A percentile compares a stretch with the other conserved stretches of the same genome.
phyloP scores from a whole-genome alignment of 345 rosid genomes.

The Rhodomyrtus tomentosa region DNA sequence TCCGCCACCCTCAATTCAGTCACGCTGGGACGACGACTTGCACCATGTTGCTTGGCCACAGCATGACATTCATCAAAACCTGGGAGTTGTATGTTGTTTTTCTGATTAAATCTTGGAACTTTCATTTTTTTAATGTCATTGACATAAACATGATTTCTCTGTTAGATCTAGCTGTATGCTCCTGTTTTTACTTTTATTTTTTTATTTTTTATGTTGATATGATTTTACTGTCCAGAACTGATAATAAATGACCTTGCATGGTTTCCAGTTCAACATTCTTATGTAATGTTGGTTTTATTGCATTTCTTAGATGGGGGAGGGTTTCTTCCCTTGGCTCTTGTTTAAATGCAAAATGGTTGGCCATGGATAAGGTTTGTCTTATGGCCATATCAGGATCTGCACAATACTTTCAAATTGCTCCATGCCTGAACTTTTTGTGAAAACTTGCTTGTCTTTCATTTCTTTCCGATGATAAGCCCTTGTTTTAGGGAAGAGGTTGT shows the following conservation, averaged over 20 bases:
- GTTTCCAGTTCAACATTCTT: not conserved
- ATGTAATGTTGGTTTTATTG: not conserved
- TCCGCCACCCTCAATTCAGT: conserved; percentile 30
- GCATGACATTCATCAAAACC: conserved; percentile 51
- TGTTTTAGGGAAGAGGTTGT: not conserved
- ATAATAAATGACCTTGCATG: not conserved
- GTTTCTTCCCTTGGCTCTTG: not conserved
- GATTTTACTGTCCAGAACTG: not conserved
- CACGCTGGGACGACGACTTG: conserved; percentile 57
- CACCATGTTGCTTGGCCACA: conserved; percentile 47
- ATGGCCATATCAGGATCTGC: not conserved
- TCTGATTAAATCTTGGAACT: not conserved
- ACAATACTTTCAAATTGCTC: not conserved
- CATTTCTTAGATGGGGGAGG: not conserved
- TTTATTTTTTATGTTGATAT: not conserved
- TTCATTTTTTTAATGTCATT: not conserved
- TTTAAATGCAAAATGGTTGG: not conserved
- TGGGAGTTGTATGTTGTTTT: conserved; percentile 54
- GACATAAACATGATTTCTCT: not conserved
- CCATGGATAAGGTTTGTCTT: not conserved
- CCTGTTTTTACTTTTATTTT: not conserved
- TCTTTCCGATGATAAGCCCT: not conserved
- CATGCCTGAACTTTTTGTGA: not conserved
- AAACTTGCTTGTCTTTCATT: not conserved
- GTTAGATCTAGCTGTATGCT: not conserved